Percentiles rank a stretch among this genome's conserved stretches.
These are phyloP conservation scores for Raphanus sativus DNA, from an alignment of 345 rosid species.

Conservation along the genomic window DNA sequence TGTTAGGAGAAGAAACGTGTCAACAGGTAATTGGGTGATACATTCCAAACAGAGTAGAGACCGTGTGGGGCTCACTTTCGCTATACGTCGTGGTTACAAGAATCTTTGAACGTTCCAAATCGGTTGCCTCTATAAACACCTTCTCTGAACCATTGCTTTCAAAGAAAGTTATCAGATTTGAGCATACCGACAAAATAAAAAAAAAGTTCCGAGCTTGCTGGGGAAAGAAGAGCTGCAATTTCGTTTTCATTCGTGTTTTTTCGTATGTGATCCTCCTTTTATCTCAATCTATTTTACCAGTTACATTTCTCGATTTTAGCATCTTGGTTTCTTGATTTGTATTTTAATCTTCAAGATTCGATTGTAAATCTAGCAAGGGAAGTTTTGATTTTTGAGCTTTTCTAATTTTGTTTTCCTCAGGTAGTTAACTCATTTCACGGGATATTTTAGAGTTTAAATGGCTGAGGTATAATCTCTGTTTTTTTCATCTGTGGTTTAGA, in stretches of 20 bases:
- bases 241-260: not conserved
- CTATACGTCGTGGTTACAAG: conserved; percentile 15
- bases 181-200: not conserved
- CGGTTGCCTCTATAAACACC: conserved; percentile 31
- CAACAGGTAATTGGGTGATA: conserved; percentile 28
- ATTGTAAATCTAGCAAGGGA: not conserved
- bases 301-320: conserved; percentile 10
- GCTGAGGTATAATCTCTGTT: conserved; percentile 59
- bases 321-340: not conserved
- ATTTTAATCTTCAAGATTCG: not conserved
- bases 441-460: conserved; percentile 39
- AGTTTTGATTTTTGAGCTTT: not conserved
- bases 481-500: not conserved
- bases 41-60: conserved; percentile 31
- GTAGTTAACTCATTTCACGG: not conserved
- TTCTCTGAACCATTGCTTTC: conserved; percentile 4
- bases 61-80: not conserved
- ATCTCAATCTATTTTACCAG: not conserved
- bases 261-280: conserved; percentile 20
- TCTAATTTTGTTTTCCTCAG: not conserved
- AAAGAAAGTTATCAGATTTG: conserved; percentile 5
- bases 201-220: conserved; percentile 9
- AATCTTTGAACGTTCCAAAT: conserved; percentile 6
- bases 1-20: conserved; percentile 38
- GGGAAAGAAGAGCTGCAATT: not conserved